These are phyloP conservation scores for Myxozyma monticola DNA, from an alignment of 805 yeast species.

Conservation along the genomic window DNA sequence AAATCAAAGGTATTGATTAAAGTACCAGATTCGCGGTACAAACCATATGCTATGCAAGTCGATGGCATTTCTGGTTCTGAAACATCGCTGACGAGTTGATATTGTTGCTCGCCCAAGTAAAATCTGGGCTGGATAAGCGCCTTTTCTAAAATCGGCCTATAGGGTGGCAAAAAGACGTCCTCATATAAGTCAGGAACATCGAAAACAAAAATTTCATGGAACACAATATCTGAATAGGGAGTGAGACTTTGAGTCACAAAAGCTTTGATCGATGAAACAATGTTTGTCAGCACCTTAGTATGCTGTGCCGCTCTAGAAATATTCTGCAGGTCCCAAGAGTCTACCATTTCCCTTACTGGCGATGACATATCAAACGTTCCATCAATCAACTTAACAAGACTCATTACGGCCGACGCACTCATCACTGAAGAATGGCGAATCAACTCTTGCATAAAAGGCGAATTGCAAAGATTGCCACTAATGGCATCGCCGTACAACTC, in stretches of 20 bases:
- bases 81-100: background rate
- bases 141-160: slow-evolving; percentile 16
- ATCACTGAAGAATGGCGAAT: slow-evolving; percentile 1
- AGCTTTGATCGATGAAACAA: slow-evolving; percentile 2
- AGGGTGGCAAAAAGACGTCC: slow-evolving; percentile 10
- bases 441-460: slow-evolving; percentile 9
- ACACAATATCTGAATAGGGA: slow-evolving; percentile 14
- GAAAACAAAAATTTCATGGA: slow-evolving; percentile 20
- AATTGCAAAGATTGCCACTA: slow-evolving; percentile 5
- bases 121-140: slow-evolving; percentile 10
- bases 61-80: background rate
- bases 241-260: background rate
- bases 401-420: slow-evolving; percentile 4
- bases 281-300: slow-evolving; percentile 1
- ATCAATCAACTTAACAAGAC: slow-evolving; percentile 1
- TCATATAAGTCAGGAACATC: slow-evolving; percentile 12
- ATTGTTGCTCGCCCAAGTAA: slow-evolving; percentile 5
- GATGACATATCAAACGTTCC: background rate
- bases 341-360: slow-evolving; percentile 1
- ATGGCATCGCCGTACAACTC: slow-evolving; percentile 17
- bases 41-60: slow-evolving; percentile 16
- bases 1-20: slow-evolving; percentile 26
- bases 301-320: slow-evolving; percentile 9
- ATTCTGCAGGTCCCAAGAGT: slow-evolving; percentile 8
- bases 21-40: slow-evolving; percentile 27